Conservation (phyloP, 2,329 filamentous ascomycete species). For the Torrubiella hemipterigena region DNA sequence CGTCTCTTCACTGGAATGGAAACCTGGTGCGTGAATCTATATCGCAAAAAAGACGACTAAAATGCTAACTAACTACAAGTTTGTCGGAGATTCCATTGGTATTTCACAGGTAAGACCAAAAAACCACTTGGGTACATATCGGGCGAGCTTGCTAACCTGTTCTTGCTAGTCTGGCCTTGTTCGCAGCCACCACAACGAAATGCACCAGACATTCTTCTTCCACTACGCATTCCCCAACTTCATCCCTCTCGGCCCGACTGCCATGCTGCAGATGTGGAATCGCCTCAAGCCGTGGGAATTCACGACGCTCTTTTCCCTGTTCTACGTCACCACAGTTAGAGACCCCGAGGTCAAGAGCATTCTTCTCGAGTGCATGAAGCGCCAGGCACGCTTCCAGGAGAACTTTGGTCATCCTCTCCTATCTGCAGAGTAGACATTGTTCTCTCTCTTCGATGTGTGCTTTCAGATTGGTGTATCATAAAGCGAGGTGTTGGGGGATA, state of each 20-base stretch:
- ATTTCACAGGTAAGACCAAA: slow-evolving; percentile 3
- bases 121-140: too few species aligned
- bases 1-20: slow-evolving; percentile 50
- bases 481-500: too few species aligned
- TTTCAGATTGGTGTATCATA: too few species aligned
- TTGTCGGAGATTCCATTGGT: slow-evolving; percentile 6
- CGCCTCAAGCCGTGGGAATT: slow-evolving; percentile 2
- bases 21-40: slow-evolving; percentile 28
- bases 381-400: slow-evolving; percentile 4
- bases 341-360: slow-evolving; percentile 5
- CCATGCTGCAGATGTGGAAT: slow-evolving; percentile 6
- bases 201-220: slow-evolving; percentile 5
- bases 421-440: too few species aligned
- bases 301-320: slow-evolving; percentile 2
- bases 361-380: slow-evolving; percentile 4
- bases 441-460: too few species aligned
- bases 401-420: slow-evolving; percentile 3
- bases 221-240: slow-evolving; percentile 6
- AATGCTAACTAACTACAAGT: slow-evolving; percentile 1
- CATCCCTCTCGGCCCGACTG: slow-evolving; percentile 4
- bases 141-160: not conserved
- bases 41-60: too few species aligned
- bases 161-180: slow-evolving; percentile 2
- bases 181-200: slow-evolving; percentile 3
- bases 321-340: slow-evolving; percentile 4